A percentile compares a stretch with the other conserved stretches of the same genome.
Conservation (phyloP, 1,284 basidiomycete species). For the Microstroma glucosiphilum region DNA sequence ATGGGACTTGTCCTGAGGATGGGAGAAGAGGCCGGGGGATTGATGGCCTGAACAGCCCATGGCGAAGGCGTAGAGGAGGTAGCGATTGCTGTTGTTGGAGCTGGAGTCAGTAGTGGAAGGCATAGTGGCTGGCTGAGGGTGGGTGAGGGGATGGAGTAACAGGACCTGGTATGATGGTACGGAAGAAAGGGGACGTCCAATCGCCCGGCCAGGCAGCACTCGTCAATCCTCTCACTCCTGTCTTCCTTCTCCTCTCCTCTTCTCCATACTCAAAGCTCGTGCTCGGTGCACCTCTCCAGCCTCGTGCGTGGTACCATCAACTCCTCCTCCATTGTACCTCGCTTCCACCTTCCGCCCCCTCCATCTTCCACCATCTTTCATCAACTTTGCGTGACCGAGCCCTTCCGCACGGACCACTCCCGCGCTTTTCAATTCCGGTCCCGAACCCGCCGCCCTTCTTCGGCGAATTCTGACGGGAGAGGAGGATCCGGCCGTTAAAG, state of each 20-base stretch:
- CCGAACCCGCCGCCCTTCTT: too few species aligned
- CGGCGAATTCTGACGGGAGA: too few species aligned
- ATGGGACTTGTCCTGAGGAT: conserved; percentile 28
- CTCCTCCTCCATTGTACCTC: too few species aligned
- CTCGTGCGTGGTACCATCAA: not conserved
- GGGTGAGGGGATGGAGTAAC: not conserved
- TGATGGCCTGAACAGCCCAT: conserved; percentile 45
- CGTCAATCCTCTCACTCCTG: not conserved
- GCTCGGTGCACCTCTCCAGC: too few species aligned
- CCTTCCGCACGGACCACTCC: too few species aligned
- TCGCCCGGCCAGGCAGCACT: too few species aligned
- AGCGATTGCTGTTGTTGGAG: conserved; percentile 2
- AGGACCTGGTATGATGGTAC: not conserved
- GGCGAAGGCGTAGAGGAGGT: conserved; percentile 27
- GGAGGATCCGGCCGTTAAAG: too few species aligned
- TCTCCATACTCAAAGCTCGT: not conserved
- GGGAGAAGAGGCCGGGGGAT: conserved; percentile 35
- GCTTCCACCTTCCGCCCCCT: too few species aligned
- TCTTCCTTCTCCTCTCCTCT: not conserved
- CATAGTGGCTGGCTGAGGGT: not conserved
- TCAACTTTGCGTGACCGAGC: too few species aligned
- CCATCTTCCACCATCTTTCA: too few species aligned
- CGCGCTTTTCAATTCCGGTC: too few species aligned
- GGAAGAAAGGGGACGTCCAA: not conserved
- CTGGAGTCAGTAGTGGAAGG: not conserved